Evolutionary conservation across 75 land plant genomes (phyloP).

Genomic region (Cryptomeria japonica): DNA sequence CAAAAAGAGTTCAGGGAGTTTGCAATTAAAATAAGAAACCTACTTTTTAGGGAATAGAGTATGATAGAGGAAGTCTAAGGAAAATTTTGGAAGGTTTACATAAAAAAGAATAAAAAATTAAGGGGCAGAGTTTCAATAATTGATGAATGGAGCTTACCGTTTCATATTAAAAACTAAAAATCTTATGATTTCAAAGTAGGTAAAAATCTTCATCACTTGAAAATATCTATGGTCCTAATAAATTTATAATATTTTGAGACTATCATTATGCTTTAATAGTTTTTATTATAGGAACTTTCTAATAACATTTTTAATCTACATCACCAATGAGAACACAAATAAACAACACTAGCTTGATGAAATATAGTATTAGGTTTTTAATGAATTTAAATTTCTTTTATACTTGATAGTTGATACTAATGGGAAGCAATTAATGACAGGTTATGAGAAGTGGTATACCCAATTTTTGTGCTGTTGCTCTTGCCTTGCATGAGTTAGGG

Average conservation of each 20-base stretch:
- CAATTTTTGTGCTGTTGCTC: conserved; percentile 97
- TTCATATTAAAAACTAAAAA: too few species aligned
- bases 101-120: too few species aligned
- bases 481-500: conserved; percentile 90
- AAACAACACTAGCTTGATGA: not conserved
- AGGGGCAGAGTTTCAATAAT: too few species aligned
- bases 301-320: not conserved
- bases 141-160: not conserved
- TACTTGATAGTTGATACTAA: conserved; percentile 7
- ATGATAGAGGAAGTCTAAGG: not conserved
- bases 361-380: not conserved
- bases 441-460: conserved; percentile 94
- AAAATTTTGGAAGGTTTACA: not conserved
- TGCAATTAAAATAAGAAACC: not conserved
- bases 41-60: not conserved
- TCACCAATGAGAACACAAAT: not conserved
- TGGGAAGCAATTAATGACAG: conserved; percentile 24
- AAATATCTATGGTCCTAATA: not conserved
- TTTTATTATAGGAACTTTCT: not conserved
- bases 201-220: too few species aligned
- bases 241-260: too few species aligned
- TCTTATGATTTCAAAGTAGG: not conserved
- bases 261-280: not conserved
- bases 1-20: too few species aligned
- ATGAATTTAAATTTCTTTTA: conserved; percentile 3